Conservation (phyloP, 495 filamentous ascomycete genomes). For the Pyronema domesticum region DNA sequence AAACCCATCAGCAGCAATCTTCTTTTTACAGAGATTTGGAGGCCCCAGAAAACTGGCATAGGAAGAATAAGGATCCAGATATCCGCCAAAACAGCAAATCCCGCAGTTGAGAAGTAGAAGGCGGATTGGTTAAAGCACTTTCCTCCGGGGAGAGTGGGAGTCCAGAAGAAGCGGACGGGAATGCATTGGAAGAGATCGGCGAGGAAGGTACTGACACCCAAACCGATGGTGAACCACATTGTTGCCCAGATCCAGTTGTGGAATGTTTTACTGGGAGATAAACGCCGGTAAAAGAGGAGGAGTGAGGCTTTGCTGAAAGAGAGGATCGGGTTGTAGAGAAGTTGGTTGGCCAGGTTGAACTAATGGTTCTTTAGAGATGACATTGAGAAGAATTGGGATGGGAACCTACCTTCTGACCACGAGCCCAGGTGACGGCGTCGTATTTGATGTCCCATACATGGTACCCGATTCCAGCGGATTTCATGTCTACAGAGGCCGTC, state of each 20-base stretch:
- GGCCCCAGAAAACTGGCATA: constrained; percentile 30
- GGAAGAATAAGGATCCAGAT: constrained; percentile 31
- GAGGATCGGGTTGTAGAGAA: constrained; percentile 47
- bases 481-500: constrained; percentile 1
- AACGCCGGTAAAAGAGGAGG: constrained; percentile 39
- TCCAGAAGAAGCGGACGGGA: constrained; percentile 35
- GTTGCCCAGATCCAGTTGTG: constrained; percentile 31
- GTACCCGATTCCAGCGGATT: constrained; percentile 1
- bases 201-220: constrained; percentile 38
- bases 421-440: background rate
- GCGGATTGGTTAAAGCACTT: constrained; percentile 14
- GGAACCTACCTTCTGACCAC: background rate
- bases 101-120: constrained; percentile 27
- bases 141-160: constrained; percentile 7
- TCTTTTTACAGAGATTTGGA: constrained; percentile 31
- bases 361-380: constrained; percentile 1
- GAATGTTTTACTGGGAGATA: constrained; percentile 31
- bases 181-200: constrained; percentile 42
- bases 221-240: constrained; percentile 33
- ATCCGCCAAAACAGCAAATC: constrained; percentile 36
- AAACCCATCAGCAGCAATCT: constrained; percentile 32
- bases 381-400: background rate
- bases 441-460: constrained; percentile 5
- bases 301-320: constrained; percentile 41
- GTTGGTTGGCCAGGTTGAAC: constrained; percentile 28